Percentiles rank a stretch among this genome's conserved stretches.
Evolutionary conservation across 768 basidiomycete genomes (phyloP).

Genomic region (Lactarius trivialis): DNA sequence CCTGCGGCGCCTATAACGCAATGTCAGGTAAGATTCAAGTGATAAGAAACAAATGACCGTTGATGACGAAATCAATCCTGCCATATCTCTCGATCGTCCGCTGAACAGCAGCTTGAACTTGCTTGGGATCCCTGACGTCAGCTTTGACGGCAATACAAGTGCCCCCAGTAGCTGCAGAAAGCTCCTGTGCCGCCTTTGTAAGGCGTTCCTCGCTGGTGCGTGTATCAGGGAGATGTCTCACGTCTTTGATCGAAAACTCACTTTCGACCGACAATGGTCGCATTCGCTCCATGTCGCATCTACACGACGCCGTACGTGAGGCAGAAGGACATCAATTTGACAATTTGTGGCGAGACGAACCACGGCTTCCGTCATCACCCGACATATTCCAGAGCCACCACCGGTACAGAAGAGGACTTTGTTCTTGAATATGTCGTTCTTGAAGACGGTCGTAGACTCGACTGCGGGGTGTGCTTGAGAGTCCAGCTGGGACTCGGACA

Average conservation of each 20-base stretch:
- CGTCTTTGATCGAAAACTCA: constrained; percentile 33
- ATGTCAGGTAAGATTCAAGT: neutral
- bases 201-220: constrained; percentile 60
- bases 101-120: constrained; percentile 68
- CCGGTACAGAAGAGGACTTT: constrained; percentile 91
- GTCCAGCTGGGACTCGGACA: constrained; percentile 38
- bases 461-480: constrained; percentile 39
- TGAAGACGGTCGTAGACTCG: constrained; percentile 62
- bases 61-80: constrained; percentile 90
- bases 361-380: constrained; percentile 76
- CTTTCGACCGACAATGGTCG: constrained; percentile 85
- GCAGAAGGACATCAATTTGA: neutral
- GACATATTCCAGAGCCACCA: constrained; percentile 90
- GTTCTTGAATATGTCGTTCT: constrained; percentile 74
- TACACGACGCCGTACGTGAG: constrained; percentile 26
- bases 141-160: constrained; percentile 67
- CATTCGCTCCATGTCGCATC: constrained; percentile 80
- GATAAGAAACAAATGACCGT: constrained; percentile 46
- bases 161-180: constrained; percentile 62
- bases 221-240: constrained; percentile 8
- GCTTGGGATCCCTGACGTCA: constrained; percentile 75
- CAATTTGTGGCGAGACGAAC: constrained; percentile 38
- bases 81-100: constrained; percentile 73
- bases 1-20: constrained; percentile 74
- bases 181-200: constrained; percentile 57